phyloP scores from a whole-genome alignment of 1,139 yeast genomes.

The Saccharomyces hybrid region DNA sequence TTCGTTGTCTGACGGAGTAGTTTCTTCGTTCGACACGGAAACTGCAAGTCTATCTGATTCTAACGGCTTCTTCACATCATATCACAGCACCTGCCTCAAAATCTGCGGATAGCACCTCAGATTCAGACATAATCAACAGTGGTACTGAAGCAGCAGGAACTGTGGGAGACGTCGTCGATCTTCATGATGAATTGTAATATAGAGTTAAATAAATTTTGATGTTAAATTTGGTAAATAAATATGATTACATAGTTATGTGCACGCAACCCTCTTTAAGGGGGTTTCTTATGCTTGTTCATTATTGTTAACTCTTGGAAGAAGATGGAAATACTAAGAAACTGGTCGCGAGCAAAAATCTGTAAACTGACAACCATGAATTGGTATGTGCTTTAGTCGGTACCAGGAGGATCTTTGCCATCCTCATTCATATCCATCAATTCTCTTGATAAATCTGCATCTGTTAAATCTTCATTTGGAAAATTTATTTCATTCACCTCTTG shows the following conservation, averaged over 20 bases:
- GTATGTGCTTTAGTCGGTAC: background rate
- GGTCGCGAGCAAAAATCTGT: background rate
- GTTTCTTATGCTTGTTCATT: background rate
- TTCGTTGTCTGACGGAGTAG: background rate
- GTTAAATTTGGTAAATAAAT: background rate
- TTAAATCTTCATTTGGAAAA: constrained; percentile 2
- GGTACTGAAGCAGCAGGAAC: background rate
- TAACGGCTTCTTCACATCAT: background rate
- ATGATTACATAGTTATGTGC: background rate
- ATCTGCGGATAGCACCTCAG: background rate
- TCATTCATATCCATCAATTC: constrained; percentile 4
- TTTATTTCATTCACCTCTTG: background rate
- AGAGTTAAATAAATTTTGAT: background rate
- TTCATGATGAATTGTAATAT: background rate
- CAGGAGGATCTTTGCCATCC: background rate
- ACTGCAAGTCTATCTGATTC: background rate
- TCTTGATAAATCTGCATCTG: constrained; percentile 8
- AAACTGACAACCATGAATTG: background rate
- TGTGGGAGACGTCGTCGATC: background rate
- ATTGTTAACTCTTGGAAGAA: background rate
- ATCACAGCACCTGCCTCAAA: background rate
- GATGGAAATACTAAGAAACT: background rate
- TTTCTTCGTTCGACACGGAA: background rate
- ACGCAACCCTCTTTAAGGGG: background rate
- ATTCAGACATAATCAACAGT: background rate